phyloP scores from a whole-genome alignment of 345 rosid genomes.

The Syzygium oleosum region DNA sequence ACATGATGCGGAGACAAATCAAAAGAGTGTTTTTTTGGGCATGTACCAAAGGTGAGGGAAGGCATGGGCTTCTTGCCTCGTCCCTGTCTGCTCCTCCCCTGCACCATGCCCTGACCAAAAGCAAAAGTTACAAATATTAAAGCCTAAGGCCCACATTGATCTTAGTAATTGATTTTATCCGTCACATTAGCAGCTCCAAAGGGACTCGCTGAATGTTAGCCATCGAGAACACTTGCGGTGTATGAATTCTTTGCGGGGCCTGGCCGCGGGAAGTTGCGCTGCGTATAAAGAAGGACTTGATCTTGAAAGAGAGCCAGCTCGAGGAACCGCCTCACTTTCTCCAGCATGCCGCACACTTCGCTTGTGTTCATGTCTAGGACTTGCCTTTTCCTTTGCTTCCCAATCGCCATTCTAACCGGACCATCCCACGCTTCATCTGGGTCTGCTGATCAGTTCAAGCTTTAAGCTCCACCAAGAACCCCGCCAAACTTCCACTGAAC shows the following conservation, averaged over 20 bases:
- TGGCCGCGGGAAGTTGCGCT: no score
- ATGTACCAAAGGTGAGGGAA: background rate
- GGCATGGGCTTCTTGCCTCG: background rate
- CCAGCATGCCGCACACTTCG: background rate
- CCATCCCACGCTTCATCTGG: background rate
- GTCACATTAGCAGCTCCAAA: background rate
- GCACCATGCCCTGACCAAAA: background rate
- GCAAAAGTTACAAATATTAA: background rate
- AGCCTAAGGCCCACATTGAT: background rate
- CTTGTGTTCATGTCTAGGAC: background rate
- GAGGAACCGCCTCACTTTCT: background rate
- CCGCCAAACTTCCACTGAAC: background rate
- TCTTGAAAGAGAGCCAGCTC: background rate
- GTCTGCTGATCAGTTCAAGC: background rate
- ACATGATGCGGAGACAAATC: background rate
- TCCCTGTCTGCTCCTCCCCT: background rate
- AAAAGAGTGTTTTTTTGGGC: background rate
- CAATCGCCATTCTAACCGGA: background rate
- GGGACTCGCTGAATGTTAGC: background rate
- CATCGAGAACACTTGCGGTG: background rate
- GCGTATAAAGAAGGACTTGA: background rate
- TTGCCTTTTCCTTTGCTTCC: background rate
- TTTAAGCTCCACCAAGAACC: background rate
- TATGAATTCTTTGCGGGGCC: no score
- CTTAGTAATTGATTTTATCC: background rate